Percentiles rank a stretch among this genome's conserved stretches.
These are phyloP conservation scores for Boletus speciosus DNA, from an alignment of 768 basidiomycete genomes.

Conservation along the genomic window DNA sequence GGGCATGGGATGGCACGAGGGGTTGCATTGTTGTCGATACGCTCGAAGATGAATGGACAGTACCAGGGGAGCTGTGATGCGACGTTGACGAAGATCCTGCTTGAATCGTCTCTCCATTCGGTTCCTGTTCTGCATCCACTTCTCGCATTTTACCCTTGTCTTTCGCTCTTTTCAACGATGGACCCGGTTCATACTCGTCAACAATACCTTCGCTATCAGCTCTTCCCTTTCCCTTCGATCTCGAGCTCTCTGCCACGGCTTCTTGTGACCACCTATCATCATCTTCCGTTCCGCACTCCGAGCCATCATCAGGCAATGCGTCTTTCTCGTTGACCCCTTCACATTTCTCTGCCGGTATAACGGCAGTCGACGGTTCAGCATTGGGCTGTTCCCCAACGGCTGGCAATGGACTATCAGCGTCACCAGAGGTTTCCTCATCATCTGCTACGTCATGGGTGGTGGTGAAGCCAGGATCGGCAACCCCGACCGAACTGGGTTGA, in stretches of 20 bases:
- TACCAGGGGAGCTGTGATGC: conserved; percentile 7
- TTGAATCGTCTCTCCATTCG: conserved; percentile 7
- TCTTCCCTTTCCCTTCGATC: conserved; percentile 26
- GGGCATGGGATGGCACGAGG: not conserved
- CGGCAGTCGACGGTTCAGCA: not conserved
- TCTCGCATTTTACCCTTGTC: conserved; percentile 25
- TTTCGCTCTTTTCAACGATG: conserved; percentile 9
- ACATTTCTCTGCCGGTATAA: not conserved
- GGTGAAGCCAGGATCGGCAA: not conserved
- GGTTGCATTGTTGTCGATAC: not conserved
- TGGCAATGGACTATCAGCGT: not conserved
- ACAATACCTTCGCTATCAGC: conserved; percentile 13
- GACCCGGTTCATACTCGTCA: conserved; percentile 9
- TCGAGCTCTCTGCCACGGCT: conserved; percentile 16
- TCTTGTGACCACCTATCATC: conserved; percentile 23
- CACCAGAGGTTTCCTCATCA: not conserved
- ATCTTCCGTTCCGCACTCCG: conserved; percentile 15
- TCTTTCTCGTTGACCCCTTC: not conserved
- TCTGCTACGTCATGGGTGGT: not conserved
- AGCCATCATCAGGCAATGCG: not conserved
- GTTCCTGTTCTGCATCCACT: conserved; percentile 8
- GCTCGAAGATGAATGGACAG: conserved; percentile 7
- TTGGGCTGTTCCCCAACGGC: not conserved
- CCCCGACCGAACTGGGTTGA: not conserved
- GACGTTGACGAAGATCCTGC: conserved; percentile 8